A percentile compares a stretch with the other conserved stretches of the same genome.
Evolutionary conservation across 331 rosid species (phyloP).

Genomic region (Pyrus hybrid): DNA sequence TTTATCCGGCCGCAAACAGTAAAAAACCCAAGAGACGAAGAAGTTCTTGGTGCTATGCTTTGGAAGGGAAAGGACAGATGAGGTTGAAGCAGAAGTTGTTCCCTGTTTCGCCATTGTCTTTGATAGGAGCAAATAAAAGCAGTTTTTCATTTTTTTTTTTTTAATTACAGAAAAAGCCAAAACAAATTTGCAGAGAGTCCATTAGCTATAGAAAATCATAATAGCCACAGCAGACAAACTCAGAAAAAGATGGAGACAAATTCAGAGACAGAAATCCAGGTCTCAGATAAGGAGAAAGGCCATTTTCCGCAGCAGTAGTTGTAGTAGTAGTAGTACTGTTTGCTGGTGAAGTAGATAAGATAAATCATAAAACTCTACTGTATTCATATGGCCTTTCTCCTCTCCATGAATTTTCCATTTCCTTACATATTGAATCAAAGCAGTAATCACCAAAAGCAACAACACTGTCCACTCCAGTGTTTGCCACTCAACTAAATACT

Average conservation of each 20-base stretch:
- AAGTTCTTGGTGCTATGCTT: conserved; percentile 16
- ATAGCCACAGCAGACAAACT: conserved; percentile 18
- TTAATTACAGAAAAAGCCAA: neutral
- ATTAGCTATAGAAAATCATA: neutral
- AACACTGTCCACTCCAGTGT: neutral
- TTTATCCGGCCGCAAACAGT: conserved; percentile 20
- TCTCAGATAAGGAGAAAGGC: conserved; percentile 22
- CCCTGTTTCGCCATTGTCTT: conserved; percentile 27
- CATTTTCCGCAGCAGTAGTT: neutral
- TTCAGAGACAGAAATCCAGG: conserved; percentile 29
- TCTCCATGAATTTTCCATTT: conserved; percentile 23
- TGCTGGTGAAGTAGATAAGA: conserved; percentile 38
- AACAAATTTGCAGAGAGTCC: too few relatives aligned
- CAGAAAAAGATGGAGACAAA: conserved; percentile 23
- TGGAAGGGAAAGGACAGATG: conserved; percentile 16
- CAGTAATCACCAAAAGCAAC: neutral
- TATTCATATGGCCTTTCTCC: conserved; percentile 13
- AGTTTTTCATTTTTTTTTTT: neutral
- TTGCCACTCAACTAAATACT: neutral
- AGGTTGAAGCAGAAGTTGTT: conserved; percentile 37
- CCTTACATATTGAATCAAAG: conserved; percentile 14
- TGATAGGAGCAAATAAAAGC: conserved; percentile 27
- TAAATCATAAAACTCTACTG: neutral
- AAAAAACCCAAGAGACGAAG: conserved; percentile 10
- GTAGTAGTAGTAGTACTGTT: neutral